phyloP scores from a whole-genome alignment of 2,329 filamentous ascomycete species.

The Sclerotinia subarctica region DNA sequence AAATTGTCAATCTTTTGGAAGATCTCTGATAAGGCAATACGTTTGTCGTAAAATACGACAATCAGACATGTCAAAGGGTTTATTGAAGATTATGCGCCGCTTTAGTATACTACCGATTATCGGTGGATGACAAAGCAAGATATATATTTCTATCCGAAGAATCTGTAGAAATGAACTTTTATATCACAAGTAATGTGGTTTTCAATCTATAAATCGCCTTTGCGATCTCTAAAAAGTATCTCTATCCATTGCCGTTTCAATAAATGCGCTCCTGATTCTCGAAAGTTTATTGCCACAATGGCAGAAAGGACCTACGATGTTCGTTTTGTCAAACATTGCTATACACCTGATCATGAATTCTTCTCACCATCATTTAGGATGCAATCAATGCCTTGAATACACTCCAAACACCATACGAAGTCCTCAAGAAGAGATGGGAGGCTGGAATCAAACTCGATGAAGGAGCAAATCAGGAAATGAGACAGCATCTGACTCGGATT shows the following conservation, averaged over 20 bases:
- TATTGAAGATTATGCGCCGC: neutral
- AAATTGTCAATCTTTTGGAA: neutral
- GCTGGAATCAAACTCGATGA: conserved; percentile 69
- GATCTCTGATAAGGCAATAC: neutral
- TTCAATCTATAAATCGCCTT: neutral
- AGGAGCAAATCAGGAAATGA: conserved; percentile 72
- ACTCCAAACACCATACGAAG: conserved; percentile 81
- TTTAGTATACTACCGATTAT: neutral
- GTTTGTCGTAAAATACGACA: neutral
- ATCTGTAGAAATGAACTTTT: neutral
- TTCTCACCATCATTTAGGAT: conserved; percentile 53
- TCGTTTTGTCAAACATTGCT: neutral
- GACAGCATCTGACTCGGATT: conserved; percentile 70
- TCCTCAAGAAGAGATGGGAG: conserved; percentile 74
- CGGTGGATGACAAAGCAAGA: conserved; percentile 6
- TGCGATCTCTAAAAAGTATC: neutral
- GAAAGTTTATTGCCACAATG: conserved; percentile 11
- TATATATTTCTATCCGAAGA: neutral
- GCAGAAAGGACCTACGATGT: conserved; percentile 28
- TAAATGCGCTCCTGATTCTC: neutral
- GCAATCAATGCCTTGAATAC: conserved; percentile 84
- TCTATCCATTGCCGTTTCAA: neutral
- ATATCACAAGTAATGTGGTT: neutral
- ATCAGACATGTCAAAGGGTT: neutral
- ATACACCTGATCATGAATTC: neutral